A percentile compares a stretch with the other conserved stretches of the same genome.
Conservation (phyloP, 2,329 filamentous ascomycete genomes). For the Claviceps purpurea region DNA sequence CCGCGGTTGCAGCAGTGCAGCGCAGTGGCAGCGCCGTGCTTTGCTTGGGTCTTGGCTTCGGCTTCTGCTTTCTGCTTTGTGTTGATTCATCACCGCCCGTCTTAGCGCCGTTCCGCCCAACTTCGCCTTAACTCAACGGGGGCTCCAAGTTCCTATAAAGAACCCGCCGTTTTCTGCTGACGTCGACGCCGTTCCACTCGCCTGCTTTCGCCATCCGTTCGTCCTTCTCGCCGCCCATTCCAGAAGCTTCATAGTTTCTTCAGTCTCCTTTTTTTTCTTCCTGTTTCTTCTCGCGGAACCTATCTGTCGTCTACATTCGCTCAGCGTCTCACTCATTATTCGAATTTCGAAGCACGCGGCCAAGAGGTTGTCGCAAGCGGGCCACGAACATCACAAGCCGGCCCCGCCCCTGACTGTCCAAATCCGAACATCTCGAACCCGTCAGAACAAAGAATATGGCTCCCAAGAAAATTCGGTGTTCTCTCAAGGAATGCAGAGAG, state of each 20-base stretch:
- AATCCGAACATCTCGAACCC: too few species aligned
- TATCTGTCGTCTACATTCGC: too few species aligned
- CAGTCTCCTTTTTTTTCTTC: too few species aligned
- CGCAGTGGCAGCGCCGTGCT: background rate
- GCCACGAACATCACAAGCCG: background rate
- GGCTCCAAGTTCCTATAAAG: too few species aligned
- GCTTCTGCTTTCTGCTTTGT: background rate
- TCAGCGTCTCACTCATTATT: too few species aligned
- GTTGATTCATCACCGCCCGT: slow-evolving; percentile 3
- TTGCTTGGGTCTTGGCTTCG: background rate
- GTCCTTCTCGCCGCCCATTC: too few species aligned
- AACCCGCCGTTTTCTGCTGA: too few species aligned
- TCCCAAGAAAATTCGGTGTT: slow-evolving; percentile 71
- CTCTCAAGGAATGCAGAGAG: slow-evolving; percentile 78
- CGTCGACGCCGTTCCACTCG: too few species aligned
- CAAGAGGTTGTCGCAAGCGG: background rate
- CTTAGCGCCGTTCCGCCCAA: background rate
- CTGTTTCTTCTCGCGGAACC: too few species aligned
- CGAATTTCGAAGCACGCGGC: background rate
- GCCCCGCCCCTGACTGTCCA: too few species aligned
- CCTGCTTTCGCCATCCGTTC: too few species aligned
- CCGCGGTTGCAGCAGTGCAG: background rate
- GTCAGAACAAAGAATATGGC: slow-evolving; percentile 33
- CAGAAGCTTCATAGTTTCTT: too few species aligned
- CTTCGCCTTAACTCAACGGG: background rate